Evolutionary conservation across 106 monocot genomes (phyloP).

Genomic region (Apostasia ramifera): DNA sequence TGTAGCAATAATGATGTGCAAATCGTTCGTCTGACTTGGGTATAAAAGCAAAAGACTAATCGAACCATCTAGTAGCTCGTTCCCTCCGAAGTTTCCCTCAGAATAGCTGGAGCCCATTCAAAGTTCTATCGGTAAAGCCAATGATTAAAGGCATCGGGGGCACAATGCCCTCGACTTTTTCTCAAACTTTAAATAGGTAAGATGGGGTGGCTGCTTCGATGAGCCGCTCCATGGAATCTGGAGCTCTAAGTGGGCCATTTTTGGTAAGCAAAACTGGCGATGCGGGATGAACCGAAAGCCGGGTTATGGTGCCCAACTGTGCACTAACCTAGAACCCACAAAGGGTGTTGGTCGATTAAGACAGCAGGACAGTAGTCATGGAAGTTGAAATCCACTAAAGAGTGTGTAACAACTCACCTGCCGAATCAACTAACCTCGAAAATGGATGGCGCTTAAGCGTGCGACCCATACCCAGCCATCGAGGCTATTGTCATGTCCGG

Average conservation of each 20-base stretch:
- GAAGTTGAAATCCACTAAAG: background rate
- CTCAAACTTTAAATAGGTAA: background rate
- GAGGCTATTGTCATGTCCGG: no score
- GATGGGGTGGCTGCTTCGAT: background rate
- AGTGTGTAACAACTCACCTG: background rate
- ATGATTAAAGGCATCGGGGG: background rate
- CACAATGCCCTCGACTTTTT: background rate
- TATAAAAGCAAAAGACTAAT: no score
- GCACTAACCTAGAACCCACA: background rate
- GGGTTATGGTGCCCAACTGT: conserved; percentile 38
- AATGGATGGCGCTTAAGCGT: conserved; percentile 19
- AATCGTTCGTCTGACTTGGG: no score
- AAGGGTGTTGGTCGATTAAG: background rate
- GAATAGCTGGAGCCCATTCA: no score
- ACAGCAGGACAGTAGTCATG: background rate
- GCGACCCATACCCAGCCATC: conserved; percentile 25
- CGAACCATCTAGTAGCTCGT: no score
- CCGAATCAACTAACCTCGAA: conserved; percentile 35
- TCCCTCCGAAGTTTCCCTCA: no score
- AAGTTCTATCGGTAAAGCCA: background rate
- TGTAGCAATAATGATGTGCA: no score
- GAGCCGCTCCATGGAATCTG: conserved; percentile 14
- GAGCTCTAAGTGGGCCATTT: conserved; percentile 64
- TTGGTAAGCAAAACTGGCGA: conserved; percentile 55
- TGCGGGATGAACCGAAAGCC: conserved; percentile 41